These are phyloP conservation scores for Solanum medicagineum DNA, from an alignment of 257 asterid genomes.

Conservation along the genomic window DNA sequence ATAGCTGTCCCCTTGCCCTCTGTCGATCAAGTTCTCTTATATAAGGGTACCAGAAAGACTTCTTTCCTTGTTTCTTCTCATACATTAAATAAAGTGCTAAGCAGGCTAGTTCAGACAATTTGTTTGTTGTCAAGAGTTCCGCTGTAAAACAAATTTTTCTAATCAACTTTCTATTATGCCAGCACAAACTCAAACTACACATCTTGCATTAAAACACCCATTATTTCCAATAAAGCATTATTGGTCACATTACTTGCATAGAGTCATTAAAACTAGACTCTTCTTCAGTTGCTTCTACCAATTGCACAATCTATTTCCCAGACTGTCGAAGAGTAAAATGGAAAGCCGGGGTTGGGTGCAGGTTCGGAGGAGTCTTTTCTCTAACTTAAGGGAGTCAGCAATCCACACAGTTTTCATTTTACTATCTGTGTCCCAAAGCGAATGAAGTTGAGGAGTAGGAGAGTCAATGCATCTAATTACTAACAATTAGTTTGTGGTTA, in stretches of 20 bases:
- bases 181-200: constrained; percentile 1
- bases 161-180: not conserved
- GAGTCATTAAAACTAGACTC: not conserved
- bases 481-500: not conserved
- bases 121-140: constrained; percentile 90
- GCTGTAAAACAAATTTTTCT: constrained; percentile 38
- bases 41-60: constrained; percentile 91
- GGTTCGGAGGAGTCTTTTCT: not conserved
- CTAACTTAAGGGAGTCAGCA: not conserved
- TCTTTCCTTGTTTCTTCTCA: constrained; percentile 95
- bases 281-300: not conserved
- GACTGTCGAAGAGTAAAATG: not conserved
- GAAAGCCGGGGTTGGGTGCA: not conserved
- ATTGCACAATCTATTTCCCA: not conserved
- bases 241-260: not conserved
- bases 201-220: not conserved
- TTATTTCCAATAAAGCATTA: not conserved
- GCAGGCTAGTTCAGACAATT: constrained; percentile 93
- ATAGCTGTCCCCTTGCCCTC: constrained; percentile 95
- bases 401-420: not conserved
- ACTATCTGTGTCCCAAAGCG: not conserved
- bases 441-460: not conserved
- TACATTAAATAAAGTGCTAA: constrained; percentile 94
- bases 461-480: not conserved
- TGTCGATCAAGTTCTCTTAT: constrained; percentile 94